Conservation (phyloP, 2,329 filamentous ascomycete genomes). For the Fusarium aywerte region DNA sequence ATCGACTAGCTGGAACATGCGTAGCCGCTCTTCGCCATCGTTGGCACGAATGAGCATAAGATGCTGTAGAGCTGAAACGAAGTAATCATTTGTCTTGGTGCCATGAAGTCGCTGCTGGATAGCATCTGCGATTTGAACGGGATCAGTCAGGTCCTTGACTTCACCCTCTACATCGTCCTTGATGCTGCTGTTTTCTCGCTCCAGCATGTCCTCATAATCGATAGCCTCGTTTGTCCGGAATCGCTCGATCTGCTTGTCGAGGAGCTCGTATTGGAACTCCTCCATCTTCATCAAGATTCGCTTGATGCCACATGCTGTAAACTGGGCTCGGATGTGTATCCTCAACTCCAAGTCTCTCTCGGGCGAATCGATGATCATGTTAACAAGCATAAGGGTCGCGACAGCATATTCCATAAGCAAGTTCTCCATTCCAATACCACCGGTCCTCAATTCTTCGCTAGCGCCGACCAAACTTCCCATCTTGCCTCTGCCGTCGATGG, state of each 20-base stretch:
- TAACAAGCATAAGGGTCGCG: constrained; percentile 92
- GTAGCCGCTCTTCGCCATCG: constrained; percentile 88
- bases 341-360: constrained; percentile 89
- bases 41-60: constrained; percentile 91
- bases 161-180: constrained; percentile 89
- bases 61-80: constrained; percentile 94
- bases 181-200: constrained; percentile 89
- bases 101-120: constrained; percentile 87
- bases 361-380: constrained; percentile 94
- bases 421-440: constrained; percentile 98
- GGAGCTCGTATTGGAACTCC: constrained; percentile 95
- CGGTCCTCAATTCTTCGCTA: constrained; percentile 93
- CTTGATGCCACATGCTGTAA: constrained; percentile 95
- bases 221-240: constrained; percentile 95
- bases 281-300: constrained; percentile 97
- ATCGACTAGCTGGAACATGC: constrained; percentile 98
- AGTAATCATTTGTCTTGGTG: constrained; percentile 91
- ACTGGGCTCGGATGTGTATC: constrained; percentile 94
- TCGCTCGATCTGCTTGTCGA: constrained; percentile 96
- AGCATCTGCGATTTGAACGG: constrained; percentile 91
- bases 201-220: constrained; percentile 97
- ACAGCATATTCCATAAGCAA: constrained; percentile 99
- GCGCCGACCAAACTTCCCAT: constrained; percentile 98
- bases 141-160: constrained; percentile 91
- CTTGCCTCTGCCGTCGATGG: constrained; percentile 95